These are phyloP conservation scores for Aeminium ludgeri DNA, from an alignment of 495 filamentous ascomycete species.

Conservation along the genomic window DNA sequence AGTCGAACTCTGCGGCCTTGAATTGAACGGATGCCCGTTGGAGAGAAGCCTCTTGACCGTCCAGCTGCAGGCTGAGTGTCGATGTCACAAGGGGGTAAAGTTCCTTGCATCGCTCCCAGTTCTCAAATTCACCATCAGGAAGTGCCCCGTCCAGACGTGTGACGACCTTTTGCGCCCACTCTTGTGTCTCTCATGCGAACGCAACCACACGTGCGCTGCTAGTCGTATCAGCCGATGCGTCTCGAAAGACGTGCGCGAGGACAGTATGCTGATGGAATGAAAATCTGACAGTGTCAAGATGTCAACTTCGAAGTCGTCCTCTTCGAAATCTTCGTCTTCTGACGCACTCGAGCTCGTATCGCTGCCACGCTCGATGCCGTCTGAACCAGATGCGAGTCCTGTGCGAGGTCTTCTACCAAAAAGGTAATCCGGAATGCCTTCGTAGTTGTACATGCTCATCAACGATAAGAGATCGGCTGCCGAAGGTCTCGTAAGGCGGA, in stretches of 20 bases:
- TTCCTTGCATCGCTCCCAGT: conserved; percentile 7
- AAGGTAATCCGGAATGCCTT: conserved; percentile 22
- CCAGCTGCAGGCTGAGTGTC: conserved; percentile 1
- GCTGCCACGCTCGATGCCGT: neutral
- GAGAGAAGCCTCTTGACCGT: conserved; percentile 10
- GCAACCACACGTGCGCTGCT: conserved; percentile 22
- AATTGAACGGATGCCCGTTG: conserved; percentile 22
- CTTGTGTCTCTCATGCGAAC: conserved; percentile 12
- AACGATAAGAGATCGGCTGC: conserved; percentile 26
- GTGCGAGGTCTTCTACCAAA: conserved; percentile 10
- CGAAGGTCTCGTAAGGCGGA: conserved; percentile 6
- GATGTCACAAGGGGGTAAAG: conserved; percentile 18
- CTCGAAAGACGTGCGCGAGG: conserved; percentile 5
- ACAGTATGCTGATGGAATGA: conserved; percentile 21
- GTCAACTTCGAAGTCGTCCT: conserved; percentile 29
- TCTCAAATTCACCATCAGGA: conserved; percentile 2
- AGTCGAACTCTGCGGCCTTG: too few relatives aligned
- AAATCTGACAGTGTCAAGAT: conserved; percentile 26
- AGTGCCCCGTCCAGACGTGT: conserved; percentile 15
- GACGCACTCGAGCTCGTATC: neutral
- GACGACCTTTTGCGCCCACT: conserved; percentile 21
- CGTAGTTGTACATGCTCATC: conserved; percentile 19
- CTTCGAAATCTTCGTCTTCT: neutral
- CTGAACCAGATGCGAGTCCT: neutral
- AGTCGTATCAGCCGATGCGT: conserved; percentile 14